Evolutionary conservation across 768 basidiomycete genomes (phyloP).

Genomic region (Suillus spraguei): DNA sequence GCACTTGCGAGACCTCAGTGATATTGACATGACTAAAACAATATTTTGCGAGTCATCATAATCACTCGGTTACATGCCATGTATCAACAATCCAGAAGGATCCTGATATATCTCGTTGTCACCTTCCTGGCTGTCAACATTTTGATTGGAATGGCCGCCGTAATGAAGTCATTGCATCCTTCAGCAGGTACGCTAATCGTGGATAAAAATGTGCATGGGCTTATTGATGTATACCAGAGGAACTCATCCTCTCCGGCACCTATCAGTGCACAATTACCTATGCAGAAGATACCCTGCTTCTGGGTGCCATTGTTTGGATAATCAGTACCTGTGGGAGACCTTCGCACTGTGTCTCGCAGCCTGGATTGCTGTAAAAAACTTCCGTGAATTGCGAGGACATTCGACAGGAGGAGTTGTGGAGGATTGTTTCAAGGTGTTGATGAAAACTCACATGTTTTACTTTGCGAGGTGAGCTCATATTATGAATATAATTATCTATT

Average conservation of each 20-base stretch:
- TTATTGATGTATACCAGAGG: not conserved
- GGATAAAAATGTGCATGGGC: not conserved
- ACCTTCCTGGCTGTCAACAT: not conserved
- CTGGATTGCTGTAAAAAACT: slow-evolving; percentile 41
- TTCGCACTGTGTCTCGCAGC: slow-evolving; percentile 14
- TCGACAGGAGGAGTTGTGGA: too few relatives aligned
- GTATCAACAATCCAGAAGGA: not conserved
- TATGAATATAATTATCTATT: too few relatives aligned
- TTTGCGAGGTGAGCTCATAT: too few relatives aligned
- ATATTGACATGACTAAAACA: not conserved
- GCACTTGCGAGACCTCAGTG: not conserved
- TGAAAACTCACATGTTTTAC: too few relatives aligned
- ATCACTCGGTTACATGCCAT: not conserved
- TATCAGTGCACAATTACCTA: not conserved
- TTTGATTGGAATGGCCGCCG: not conserved
- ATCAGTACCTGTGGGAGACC: too few relatives aligned
- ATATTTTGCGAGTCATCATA: not conserved
- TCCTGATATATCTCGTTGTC: not conserved
- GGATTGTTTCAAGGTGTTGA: too few relatives aligned
- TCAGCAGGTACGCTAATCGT: not conserved
- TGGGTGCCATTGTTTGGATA: not conserved
- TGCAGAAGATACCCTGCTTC: not conserved
- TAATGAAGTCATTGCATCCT: not conserved
- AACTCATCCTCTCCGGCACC: not conserved
- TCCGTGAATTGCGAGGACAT: too few relatives aligned